These are phyloP conservation scores for Cymbomonas tetramitiformis DNA, from an alignment of 139 green algal species.

Conservation along the genomic window DNA sequence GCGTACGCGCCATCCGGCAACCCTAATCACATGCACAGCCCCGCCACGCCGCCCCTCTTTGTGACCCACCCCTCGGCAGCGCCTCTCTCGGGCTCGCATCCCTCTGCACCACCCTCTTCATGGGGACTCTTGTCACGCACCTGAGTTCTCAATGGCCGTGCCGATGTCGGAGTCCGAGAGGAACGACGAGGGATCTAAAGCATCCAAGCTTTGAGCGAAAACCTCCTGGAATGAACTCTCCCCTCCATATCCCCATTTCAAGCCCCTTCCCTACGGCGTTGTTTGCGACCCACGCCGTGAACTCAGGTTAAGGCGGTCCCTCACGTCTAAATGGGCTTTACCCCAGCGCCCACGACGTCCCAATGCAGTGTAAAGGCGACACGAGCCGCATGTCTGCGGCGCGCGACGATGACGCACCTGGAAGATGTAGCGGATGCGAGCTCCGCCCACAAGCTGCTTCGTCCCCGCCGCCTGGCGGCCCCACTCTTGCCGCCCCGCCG, in stretches of 20 bases:
- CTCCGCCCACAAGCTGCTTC: conserved; percentile 57
- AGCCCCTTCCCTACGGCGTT: background rate
- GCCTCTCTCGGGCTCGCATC: no score
- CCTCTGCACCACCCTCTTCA: no score
- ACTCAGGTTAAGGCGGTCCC: no score
- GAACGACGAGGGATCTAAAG: conserved; percentile 39
- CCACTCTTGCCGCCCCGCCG: background rate
- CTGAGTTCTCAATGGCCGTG: conserved; percentile 83
- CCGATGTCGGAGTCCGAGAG: conserved; percentile 65
- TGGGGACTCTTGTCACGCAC: no score
- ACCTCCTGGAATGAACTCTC: background rate
- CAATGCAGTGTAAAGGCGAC: background rate
- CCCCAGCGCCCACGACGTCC: no score
- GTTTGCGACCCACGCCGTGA: no score
- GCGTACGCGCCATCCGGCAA: no score
- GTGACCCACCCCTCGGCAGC: no score
- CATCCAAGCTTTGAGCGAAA: background rate
- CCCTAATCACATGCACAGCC: no score
- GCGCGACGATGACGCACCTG: background rate
- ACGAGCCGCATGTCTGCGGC: background rate
- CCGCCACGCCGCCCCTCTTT: no score
- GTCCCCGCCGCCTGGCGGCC: conserved; percentile 14
- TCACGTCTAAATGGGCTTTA: no score
- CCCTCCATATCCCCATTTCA: background rate
- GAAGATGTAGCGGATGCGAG: conserved; percentile 68